Conservation (phyloP, 352 stramenopile genomes). For the Ophiocytium majus region DNA sequence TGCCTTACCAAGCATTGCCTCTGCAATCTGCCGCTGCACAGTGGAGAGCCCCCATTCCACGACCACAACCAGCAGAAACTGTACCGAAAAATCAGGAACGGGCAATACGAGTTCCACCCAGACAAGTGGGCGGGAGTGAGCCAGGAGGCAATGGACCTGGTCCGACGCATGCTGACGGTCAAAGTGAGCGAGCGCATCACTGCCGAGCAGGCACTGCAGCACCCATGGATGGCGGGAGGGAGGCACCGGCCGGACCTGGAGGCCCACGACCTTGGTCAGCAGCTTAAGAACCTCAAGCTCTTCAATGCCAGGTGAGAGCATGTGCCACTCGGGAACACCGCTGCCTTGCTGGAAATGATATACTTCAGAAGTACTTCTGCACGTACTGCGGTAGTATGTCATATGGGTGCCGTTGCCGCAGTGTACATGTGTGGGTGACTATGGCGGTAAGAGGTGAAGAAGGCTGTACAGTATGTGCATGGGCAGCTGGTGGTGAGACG, state of each 20-base stretch:
- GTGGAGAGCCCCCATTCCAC: slow-evolving; percentile 75
- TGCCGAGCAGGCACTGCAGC: slow-evolving; percentile 49
- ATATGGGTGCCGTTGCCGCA: background rate
- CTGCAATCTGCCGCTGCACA: too few species aligned
- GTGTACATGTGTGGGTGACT: background rate
- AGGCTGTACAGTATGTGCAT: background rate
- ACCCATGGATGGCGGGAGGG: slow-evolving; percentile 26
- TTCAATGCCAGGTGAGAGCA: slow-evolving; percentile 56
- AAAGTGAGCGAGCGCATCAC: slow-evolving; percentile 59
- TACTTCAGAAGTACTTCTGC: background rate
- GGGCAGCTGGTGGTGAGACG: background rate
- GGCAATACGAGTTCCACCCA: slow-evolving; percentile 56
- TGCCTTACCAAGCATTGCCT: too few species aligned
- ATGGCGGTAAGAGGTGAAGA: background rate
- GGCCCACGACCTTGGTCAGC: slow-evolving; percentile 30
- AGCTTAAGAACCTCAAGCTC: slow-evolving; percentile 41
- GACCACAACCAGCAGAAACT: slow-evolving; percentile 73
- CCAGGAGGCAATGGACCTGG: slow-evolving; percentile 60
- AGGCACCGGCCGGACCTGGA: background rate
- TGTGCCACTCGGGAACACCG: background rate
- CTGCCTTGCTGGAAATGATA: background rate
- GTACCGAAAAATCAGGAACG: slow-evolving; percentile 68
- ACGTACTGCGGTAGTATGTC: background rate
- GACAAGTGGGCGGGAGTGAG: slow-evolving; percentile 59
- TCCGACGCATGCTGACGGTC: slow-evolving; percentile 58